A percentile compares a stretch with the other conserved stretches of the same genome.
phyloP scores from a whole-genome alignment of 2,329 filamentous ascomycete genomes.

The Xylaria sp. region DNA sequence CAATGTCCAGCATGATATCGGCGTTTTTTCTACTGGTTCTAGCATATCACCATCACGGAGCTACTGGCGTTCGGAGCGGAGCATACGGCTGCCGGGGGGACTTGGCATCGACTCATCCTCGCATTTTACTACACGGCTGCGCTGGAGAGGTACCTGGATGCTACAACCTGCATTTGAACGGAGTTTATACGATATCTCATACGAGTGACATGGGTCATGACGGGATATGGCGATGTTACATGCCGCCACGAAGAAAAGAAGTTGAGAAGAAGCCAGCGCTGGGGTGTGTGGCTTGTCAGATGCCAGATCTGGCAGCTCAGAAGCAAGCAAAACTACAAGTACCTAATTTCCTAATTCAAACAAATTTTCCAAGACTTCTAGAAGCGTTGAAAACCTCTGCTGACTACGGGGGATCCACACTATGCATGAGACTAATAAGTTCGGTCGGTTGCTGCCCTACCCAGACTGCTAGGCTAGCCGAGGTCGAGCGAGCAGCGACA shows the following conservation, averaged over 20 bases:
- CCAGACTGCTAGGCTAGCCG: too few relatives aligned
- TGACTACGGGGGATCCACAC: too few relatives aligned
- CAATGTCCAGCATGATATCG: conserved; percentile 19
- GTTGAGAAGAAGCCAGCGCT: too few relatives aligned
- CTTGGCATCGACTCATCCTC: conserved; percentile 11
- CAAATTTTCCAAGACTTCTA: not conserved
- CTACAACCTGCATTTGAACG: conserved; percentile 20
- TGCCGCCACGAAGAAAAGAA: conserved; percentile 12
- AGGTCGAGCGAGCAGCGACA: not conserved
- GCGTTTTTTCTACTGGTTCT: conserved; percentile 18
- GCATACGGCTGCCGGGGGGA: conserved; percentile 6
- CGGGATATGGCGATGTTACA: conserved; percentile 21
- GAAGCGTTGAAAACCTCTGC: not conserved
- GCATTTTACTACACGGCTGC: conserved; percentile 17
- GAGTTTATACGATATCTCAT: conserved; percentile 20
- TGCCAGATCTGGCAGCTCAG: conserved; percentile 9
- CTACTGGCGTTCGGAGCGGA: conserved; percentile 20
- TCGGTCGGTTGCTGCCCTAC: too few relatives aligned
- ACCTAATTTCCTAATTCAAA: conserved; percentile 12
- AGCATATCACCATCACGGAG: conserved; percentile 15
- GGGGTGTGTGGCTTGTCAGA: conserved; percentile 4
- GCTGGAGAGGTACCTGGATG: too few relatives aligned
- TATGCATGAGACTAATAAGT: too few relatives aligned
- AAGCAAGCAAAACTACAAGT: conserved; percentile 15
- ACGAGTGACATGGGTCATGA: conserved; percentile 16